These are phyloP conservation scores for Mycosphaerella sp. DNA, from an alignment of 2,329 filamentous ascomycete species.

Conservation along the genomic window DNA sequence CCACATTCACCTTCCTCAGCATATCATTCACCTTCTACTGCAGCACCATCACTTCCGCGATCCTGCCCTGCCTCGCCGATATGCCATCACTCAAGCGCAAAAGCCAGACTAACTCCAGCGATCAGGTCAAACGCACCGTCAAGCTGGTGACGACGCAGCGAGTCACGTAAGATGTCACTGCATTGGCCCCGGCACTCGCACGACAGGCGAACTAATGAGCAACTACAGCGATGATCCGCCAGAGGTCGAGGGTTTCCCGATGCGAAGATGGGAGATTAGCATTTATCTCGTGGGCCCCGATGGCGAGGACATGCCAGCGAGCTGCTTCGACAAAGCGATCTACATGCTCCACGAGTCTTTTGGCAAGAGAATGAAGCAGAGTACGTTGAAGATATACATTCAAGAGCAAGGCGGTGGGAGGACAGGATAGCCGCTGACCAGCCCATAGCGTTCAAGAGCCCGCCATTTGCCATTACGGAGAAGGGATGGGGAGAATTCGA, in stretches of 20 bases:
- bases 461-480: constrained; percentile 84
- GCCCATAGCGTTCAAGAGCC: constrained; percentile 60
- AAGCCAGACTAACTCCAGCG: constrained; percentile 9
- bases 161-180: constrained; percentile 60
- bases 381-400: constrained; percentile 10
- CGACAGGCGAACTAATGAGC: constrained; percentile 12
- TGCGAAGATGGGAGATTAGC: constrained; percentile 86
- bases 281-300: constrained; percentile 78
- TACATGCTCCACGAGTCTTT: constrained; percentile 96
- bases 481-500: constrained; percentile 99
- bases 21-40: background rate
- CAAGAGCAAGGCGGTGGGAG: background rate
- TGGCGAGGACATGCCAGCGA: constrained; percentile 75
- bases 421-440: constrained; percentile 5
- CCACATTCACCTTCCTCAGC: background rate
- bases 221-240: constrained; percentile 64
- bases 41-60: background rate
- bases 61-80: background rate
- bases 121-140: constrained; percentile 63
- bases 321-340: constrained; percentile 81
- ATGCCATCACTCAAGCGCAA: constrained; percentile 10
- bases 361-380: constrained; percentile 67
- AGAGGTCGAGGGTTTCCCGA: constrained; percentile 79
- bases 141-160: constrained; percentile 91
- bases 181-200: background rate